Percentiles rank a stretch among this genome's conserved stretches.
These are phyloP conservation scores for Xylariaceae sp. DNA, from an alignment of 2,329 filamentous ascomycete genomes.

Conservation along the genomic window DNA sequence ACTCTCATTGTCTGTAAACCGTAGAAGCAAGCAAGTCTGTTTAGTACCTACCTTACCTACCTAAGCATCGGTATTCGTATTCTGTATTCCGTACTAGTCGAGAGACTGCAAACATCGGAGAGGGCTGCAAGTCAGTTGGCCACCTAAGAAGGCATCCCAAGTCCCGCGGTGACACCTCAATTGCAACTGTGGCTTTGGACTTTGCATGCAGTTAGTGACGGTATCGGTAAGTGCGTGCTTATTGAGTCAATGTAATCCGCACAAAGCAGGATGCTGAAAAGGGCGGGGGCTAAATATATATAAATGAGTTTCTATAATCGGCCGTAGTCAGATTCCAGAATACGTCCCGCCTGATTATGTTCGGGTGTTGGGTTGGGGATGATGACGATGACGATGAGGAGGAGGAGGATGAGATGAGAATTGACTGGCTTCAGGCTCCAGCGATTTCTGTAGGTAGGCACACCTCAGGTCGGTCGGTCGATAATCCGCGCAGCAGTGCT, in stretches of 20 bases:
- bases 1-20: background rate
- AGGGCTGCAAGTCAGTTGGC: background rate
- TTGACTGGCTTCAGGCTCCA: background rate
- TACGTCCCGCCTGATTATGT: background rate
- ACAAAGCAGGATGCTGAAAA: too few species aligned
- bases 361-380: background rate
- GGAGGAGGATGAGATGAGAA: background rate
- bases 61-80: background rate
- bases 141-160: background rate
- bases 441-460: background rate
- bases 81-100: background rate
- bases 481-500: too few species aligned
- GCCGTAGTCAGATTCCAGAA: background rate
- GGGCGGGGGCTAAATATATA: background rate
- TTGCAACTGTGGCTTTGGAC: background rate
- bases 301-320: background rate
- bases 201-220: background rate
- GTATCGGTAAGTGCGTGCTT: too few species aligned
- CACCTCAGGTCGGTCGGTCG: too few species aligned
- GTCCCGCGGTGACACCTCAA: background rate
- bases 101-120: background rate
- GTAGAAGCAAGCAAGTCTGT: background rate
- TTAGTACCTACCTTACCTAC: background rate
- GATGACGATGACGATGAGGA: background rate
- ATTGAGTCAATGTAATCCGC: too few species aligned